These are phyloP conservation scores for Ramaria sp. DNA, from an alignment of 768 basidiomycete genomes.

Conservation along the genomic window DNA sequence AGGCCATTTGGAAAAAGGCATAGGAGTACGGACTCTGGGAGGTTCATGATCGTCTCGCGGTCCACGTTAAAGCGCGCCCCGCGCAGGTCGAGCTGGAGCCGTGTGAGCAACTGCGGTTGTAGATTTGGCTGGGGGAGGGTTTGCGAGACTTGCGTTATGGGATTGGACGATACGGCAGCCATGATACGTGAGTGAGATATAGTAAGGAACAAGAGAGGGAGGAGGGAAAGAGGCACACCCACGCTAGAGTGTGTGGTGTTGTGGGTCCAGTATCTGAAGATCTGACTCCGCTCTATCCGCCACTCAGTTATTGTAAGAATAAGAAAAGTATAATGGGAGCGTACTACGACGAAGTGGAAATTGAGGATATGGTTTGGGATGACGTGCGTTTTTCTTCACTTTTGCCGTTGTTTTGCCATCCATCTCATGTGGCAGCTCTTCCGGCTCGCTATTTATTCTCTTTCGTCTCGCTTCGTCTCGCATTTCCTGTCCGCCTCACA, in stretches of 20 bases:
- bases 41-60: conserved; percentile 94
- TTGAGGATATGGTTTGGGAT: conserved; percentile 95
- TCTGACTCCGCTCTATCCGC: neutral
- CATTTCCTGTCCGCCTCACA: neutral
- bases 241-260: neutral
- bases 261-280: neutral
- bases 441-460: too few relatives aligned
- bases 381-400: conserved; percentile 15
- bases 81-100: conserved; percentile 86
- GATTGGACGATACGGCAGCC: conserved; percentile 34
- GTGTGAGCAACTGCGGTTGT: conserved; percentile 80
- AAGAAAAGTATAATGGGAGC: conserved; percentile 47
- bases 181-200: neutral
- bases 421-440: too few relatives aligned
- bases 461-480: neutral
- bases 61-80: conserved; percentile 90
- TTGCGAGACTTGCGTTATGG: conserved; percentile 48
- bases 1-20: conserved; percentile 97
- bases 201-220: neutral
- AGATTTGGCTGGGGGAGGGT: conserved; percentile 50
- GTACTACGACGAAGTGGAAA: conserved; percentile 95
- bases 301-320: neutral
- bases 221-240: neutral
- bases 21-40: conserved; percentile 92
- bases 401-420: neutral